Conservation (phyloP, 1,284 basidiomycete genomes). For the Clitocybe nebularis region DNA sequence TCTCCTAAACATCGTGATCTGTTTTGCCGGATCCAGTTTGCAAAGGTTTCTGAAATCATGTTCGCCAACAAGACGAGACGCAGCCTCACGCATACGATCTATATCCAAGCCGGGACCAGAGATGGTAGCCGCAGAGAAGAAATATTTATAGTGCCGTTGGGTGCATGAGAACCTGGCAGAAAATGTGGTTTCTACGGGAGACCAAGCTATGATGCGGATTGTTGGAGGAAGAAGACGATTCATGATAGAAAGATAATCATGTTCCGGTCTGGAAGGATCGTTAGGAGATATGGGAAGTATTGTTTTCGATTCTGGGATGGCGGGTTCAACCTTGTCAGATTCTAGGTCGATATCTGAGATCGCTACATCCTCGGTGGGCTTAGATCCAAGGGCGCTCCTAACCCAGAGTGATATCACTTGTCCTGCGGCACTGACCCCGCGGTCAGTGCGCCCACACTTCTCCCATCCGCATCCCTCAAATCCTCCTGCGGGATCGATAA, state of each 20-base stretch:
- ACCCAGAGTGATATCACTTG: conserved; percentile 95
- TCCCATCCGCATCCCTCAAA: conserved; percentile 88
- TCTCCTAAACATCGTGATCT: conserved; percentile 78
- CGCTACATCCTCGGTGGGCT: neutral
- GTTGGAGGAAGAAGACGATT: conserved; percentile 90
- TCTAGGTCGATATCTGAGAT: conserved; percentile 28
- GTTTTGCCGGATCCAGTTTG: conserved; percentile 93
- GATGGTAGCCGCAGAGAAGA: conserved; percentile 59
- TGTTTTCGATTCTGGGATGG: conserved; percentile 23
- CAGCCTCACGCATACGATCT: conserved; percentile 74
- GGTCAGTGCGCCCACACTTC: conserved; percentile 91
- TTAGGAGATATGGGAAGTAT: conserved; percentile 21
- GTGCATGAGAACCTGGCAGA: conserved; percentile 88
- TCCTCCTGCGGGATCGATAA: conserved; percentile 73
- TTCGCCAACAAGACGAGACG: conserved; percentile 73
- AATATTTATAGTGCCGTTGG: conserved; percentile 96
- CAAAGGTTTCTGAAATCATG: conserved; percentile 97
- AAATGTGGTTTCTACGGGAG: conserved; percentile 79
- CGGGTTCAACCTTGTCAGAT: conserved; percentile 17
- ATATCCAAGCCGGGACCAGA: conserved; percentile 56
- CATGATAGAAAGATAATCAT: conserved; percentile 78
- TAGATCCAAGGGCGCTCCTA: conserved; percentile 51
- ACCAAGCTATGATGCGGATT: conserved; percentile 94
- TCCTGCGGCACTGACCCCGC: conserved; percentile 91
- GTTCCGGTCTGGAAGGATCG: conserved; percentile 42